Evolutionary conservation across 2,329 filamentous ascomycete species (phyloP), one percentile per base, ranked within the genome.

Genomic region (Metarhizium brunneum): DNA sequence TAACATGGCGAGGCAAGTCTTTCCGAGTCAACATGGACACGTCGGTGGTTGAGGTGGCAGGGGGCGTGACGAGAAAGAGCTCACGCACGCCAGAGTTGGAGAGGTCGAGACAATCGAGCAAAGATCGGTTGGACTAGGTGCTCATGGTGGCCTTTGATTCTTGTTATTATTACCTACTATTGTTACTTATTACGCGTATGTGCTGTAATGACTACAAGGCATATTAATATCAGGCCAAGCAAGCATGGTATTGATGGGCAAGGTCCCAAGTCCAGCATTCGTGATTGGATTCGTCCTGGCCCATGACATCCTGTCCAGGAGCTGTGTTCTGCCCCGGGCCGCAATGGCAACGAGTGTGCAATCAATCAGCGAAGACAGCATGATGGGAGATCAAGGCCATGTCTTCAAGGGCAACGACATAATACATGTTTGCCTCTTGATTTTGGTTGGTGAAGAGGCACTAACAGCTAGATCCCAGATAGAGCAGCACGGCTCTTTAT

Each of bases 1-100:
- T 99, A 0, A 82, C 82, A 53, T 99, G 94, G 95, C 78, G 94
- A 55, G 92, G 92, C 0, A 86, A 85, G 64, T 80, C 76, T 32
- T 97, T 97, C 68, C 82, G 81, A 63, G 92, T 97, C 1, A 83
- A 86, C 1, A 79, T 90, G 62, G 88, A 97, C 68, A 92, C 92
- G 78, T 88, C 85, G 52, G 92, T 95, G 1, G 74, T 77, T 5
- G 75, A 77, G 29, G 47, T 69, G 40, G 49, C 58, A 3, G 56
- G 55, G 30, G 42, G 16, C 18, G 18, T 20, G 40, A 52, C 49
- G 36, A 43, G 50, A 20, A 58, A 56, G 45, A 52, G 45, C 1
- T 59, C 56, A 42, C 49, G 48, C 43, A 61, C 61, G 18, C 60
- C 63, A 1, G 63, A 64, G 47, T 29, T 60, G 56, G 63, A 63